Percentiles rank a stretch among this genome's conserved stretches.
These are phyloP conservation scores for Arabidopsis arenosa DNA, from an alignment of 345 rosid genomes.

Conservation along the genomic window DNA sequence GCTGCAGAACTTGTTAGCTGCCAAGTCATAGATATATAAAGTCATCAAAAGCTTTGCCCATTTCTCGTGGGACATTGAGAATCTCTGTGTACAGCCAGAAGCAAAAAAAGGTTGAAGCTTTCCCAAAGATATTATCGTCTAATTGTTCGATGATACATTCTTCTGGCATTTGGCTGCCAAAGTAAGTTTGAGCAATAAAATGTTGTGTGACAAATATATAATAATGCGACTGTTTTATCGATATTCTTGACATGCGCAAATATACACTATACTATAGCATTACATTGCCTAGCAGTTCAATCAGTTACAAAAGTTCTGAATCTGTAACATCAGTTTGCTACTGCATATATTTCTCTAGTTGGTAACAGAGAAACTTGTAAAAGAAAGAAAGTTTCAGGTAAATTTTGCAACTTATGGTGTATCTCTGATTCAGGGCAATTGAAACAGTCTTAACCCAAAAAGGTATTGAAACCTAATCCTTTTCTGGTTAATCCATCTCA, in stretches of 20 bases:
- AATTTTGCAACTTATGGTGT: background rate
- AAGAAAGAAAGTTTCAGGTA: background rate
- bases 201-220: slow-evolving; percentile 30
- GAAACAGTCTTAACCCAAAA: background rate
- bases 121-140: background rate
- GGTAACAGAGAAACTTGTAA: slow-evolving; percentile 1
- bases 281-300: background rate
- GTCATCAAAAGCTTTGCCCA: background rate
- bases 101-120: slow-evolving; percentile 19
- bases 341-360: background rate
- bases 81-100: slow-evolving; percentile 37
- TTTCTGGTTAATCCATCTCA: background rate
- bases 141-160: slow-evolving; percentile 21
- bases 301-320: background rate
- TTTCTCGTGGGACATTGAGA: slow-evolving; percentile 13
- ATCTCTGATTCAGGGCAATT: slow-evolving; percentile 5
- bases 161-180: slow-evolving; percentile 32
- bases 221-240: background rate
- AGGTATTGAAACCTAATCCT: background rate
- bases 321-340: background rate
- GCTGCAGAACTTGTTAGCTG: slow-evolving; percentile 58
- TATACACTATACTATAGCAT: background rate
- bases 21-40: slow-evolving; percentile 51
- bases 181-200: slow-evolving; percentile 35
- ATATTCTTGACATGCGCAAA: background rate